A percentile compares a stretch with the other conserved stretches of the same genome.
phyloP scores from a whole-genome alignment of 179 eudicot species.

The Vitellaria paradoxa region DNA sequence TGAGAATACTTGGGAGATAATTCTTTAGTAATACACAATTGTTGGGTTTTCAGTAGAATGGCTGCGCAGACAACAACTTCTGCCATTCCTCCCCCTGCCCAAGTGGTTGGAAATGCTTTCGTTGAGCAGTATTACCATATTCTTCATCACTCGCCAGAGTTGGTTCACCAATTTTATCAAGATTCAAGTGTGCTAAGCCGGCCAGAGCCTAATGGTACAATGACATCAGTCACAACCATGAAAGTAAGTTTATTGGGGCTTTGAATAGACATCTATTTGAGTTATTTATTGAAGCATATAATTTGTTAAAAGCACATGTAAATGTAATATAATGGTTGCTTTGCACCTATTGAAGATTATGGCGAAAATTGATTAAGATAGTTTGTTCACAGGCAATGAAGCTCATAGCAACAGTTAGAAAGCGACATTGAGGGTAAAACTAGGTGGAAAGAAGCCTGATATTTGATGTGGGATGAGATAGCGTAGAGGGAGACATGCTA shows the following conservation, averaged over 20 bases:
- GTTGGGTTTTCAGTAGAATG: slow-evolving; percentile 26
- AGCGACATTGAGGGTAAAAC: neutral
- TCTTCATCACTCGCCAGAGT: slow-evolving; percentile 49
- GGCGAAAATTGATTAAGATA: neutral
- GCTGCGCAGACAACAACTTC: slow-evolving; percentile 31
- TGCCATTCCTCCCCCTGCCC: slow-evolving; percentile 34
- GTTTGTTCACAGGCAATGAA: neutral
- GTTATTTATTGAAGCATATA: slow-evolving; percentile 4
- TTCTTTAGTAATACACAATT: neutral
- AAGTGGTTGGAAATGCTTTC: slow-evolving; percentile 53
- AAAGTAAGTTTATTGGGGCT: slow-evolving; percentile 29
- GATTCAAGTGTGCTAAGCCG: slow-evolving; percentile 46
- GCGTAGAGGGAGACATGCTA: neutral
- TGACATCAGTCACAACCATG: slow-evolving; percentile 48
- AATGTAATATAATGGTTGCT: neutral
- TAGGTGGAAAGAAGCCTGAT: neutral
- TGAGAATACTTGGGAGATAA: neutral
- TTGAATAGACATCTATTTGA: neutral
- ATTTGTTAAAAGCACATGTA: neutral
- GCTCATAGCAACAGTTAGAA: neutral
- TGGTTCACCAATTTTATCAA: slow-evolving; percentile 47
- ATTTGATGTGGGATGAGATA: neutral
- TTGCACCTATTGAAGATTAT: neutral
- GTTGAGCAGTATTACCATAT: slow-evolving; percentile 55
- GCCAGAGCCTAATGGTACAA: slow-evolving; percentile 41